Evolutionary conservation across 225 moss, liverwort and hornwort species (phyloP), one percentile per base, ranked within the genome.

Genomic region (Marchantia polymorpha): DNA sequence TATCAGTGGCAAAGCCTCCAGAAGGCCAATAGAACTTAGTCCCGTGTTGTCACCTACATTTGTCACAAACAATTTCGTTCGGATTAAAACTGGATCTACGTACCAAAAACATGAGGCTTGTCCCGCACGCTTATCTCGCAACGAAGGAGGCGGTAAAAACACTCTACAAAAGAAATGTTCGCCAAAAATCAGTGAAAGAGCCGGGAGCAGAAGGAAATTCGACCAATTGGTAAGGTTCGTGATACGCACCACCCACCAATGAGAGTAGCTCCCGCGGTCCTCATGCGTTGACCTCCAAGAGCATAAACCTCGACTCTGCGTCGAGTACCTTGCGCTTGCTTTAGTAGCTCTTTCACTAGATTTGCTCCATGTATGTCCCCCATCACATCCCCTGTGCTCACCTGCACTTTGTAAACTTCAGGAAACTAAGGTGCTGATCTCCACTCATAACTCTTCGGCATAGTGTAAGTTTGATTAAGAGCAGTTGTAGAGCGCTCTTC

Each of bases 361-460:
- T 87, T 87, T 71, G 93, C 92, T 66, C 94, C 93, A 82, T 95
- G 94, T 64, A 91, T 91, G 66, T 95, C 93, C 10, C 94, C 94
- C 94, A 94, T 94, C 75, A 94, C 91, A 85, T 94, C 92, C 56
- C 94, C 92, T 23, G 92, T 88, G 81, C 94, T 95, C 54, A 95
- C 85, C 94, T 95, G 86, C 82, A 78, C 23, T 46, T 53, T 48
- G 11, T 25, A 30, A n/a, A 7, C 15, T 54, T 52, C 16, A 27
- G 7, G n/a, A 15, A 23, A 15, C 51, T 9, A 23, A 73, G 15
- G 7, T 23, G 1, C 15, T 52, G n/a, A 11, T 39, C 52, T 25
- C 23, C 50, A 54, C 27, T 26, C 26, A 53, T 25, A 15, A 64
- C 25, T 54, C 7, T 26, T 2, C 39, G 39, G 39, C 39, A 39